Percentiles rank a stretch among this genome's conserved stretches.
phyloP scores from a whole-genome alignment of 2,329 filamentous ascomycete genomes.

The Claviceps sp. region DNA sequence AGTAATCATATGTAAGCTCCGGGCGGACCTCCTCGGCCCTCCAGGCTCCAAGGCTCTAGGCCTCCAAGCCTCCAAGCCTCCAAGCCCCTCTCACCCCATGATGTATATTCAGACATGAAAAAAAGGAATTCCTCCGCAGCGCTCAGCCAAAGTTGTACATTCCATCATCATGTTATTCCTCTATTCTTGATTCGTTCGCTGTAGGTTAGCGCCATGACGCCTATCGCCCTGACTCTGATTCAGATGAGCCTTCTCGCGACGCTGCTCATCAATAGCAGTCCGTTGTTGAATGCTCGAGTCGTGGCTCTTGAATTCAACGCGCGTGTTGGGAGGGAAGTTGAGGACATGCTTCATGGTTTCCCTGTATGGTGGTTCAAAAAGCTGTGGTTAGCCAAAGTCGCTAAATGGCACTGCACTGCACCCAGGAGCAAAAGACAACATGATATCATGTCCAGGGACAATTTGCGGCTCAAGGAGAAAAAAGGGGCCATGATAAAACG shows the following conservation, averaged over 20 bases:
- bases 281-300: constrained; percentile 91
- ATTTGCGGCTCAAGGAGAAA: background rate
- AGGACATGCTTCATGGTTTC: constrained; percentile 91
- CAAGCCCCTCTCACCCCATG: background rate
- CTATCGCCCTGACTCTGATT: constrained; percentile 26
- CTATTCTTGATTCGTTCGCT: constrained; percentile 23
- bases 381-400: background rate
- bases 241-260: constrained; percentile 63
- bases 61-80: background rate
- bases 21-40: no score
- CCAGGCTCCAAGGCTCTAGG: background rate
- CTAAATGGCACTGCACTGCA: no score
- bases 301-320: constrained; percentile 90
- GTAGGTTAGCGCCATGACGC: constrained; percentile 17
- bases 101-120: background rate
- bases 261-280: constrained; percentile 78
- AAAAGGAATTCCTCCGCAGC: background rate
- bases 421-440: no score
- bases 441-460: no score
- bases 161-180: background rate
- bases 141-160: background rate
- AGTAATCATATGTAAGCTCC: no score
- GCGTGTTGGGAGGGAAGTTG: constrained; percentile 74
- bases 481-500: background rate
- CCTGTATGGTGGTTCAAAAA: constrained; percentile 29